These are phyloP conservation scores for Lipomyces chichibuensis DNA, from an alignment of 805 yeast species.

Conservation along the genomic window DNA sequence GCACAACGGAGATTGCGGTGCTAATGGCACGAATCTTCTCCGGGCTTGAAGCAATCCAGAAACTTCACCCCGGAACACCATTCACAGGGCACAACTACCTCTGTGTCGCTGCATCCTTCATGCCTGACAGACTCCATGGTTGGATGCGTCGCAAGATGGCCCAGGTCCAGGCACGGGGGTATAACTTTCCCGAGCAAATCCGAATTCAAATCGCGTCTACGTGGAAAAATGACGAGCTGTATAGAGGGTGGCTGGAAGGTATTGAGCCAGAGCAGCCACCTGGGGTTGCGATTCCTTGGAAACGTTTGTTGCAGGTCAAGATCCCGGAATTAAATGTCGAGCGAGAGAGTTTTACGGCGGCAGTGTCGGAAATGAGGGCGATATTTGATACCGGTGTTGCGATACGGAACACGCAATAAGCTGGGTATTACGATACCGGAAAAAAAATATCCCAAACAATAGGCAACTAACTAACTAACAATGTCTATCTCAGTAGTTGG, in stretches of 20 bases:
- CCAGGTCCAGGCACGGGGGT: slow-evolving; percentile 28
- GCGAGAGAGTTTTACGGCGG: slow-evolving; percentile 11
- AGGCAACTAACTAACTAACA: background rate
- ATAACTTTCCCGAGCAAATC: slow-evolving; percentile 29
- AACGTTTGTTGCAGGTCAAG: slow-evolving; percentile 25
- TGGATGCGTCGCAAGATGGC: slow-evolving; percentile 34
- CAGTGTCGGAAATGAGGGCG: slow-evolving; percentile 27
- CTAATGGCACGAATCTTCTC: slow-evolving; percentile 22
- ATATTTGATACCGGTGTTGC: slow-evolving; percentile 20
- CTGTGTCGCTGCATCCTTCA: slow-evolving; percentile 26
- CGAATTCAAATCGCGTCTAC: slow-evolving; percentile 25
- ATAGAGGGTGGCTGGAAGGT: slow-evolving; percentile 32
- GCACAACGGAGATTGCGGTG: slow-evolving; percentile 19
- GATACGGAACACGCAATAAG: background rate
- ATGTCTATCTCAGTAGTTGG: background rate
- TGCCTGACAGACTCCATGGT: slow-evolving; percentile 24
- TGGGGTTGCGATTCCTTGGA: slow-evolving; percentile 30
- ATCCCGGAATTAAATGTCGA: slow-evolving; percentile 16
- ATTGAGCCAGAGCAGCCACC: slow-evolving; percentile 19
- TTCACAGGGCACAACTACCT: slow-evolving; percentile 27
- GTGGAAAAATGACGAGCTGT: slow-evolving; percentile 27
- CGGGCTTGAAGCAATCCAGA: slow-evolving; percentile 25
- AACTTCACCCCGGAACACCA: slow-evolving; percentile 23
- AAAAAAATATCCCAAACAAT: background rate
- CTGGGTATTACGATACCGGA: no score